phyloP scores from a whole-genome alignment of 768 basidiomycete genomes.

The Phlegmacium glaucopus region DNA sequence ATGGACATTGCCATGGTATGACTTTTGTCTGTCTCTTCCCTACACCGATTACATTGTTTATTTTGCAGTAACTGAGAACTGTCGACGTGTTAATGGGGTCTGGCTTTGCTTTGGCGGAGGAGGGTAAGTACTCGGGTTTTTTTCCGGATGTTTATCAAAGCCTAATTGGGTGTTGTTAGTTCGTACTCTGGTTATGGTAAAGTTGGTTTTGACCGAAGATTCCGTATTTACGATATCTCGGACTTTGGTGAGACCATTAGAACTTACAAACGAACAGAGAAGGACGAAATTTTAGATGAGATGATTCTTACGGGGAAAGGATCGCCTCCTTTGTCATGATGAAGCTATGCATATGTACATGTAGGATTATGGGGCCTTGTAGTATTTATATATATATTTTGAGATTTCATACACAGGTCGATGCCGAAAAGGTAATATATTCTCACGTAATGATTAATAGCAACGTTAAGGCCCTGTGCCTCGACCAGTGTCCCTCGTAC shows the following conservation, averaged over 20 bases:
- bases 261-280: slow-evolving; percentile 81
- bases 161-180: slow-evolving; percentile 26
- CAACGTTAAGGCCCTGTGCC: too few relatives aligned
- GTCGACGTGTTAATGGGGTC: slow-evolving; percentile 77
- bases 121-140: slow-evolving; percentile 44
- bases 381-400: too few relatives aligned
- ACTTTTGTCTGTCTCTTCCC: slow-evolving; percentile 5
- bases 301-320: slow-evolving; percentile 58
- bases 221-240: slow-evolving; percentile 84
- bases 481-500: too few relatives aligned
- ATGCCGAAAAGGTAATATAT: too few relatives aligned
- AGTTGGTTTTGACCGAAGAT: slow-evolving; percentile 86
- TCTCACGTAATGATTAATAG: too few relatives aligned
- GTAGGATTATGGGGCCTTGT: too few relatives aligned
- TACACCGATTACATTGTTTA: neutral
- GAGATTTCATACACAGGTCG: too few relatives aligned
- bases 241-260: slow-evolving; percentile 90
- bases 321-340: slow-evolving; percentile 27
- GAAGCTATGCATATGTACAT: neutral
- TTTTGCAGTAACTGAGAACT: slow-evolving; percentile 77
- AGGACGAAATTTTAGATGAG: slow-evolving; percentile 63
- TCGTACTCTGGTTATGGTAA: slow-evolving; percentile 84
- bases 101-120: slow-evolving; percentile 94
- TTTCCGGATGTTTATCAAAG: neutral
- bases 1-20: slow-evolving; percentile 88